Base-by-base conservation (phyloP, 2,329 filamentous ascomycete genomes). In the Aspergillus piperis region DNA sequence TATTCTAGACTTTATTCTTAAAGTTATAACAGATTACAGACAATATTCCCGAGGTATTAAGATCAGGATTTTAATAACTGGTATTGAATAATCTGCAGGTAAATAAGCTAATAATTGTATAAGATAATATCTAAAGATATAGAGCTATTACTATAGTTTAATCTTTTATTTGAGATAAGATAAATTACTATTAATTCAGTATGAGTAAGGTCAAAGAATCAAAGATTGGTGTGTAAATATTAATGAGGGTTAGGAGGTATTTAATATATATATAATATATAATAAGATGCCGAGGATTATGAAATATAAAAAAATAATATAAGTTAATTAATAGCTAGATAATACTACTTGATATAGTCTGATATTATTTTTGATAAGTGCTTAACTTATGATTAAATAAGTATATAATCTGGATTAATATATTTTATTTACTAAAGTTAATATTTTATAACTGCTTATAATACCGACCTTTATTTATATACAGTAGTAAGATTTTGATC, bases 191-290 rank as follows among this genome's bases (percentile, higher is more conserved):
- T 15, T 39, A 2, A 15, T 39, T 39, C 3, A 39, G 10, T 13
- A 39, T 3, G 13, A 5, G 10, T 30, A 30, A 13, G 13, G 1
- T 13, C 6, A 39, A 39, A 13, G 6, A 13, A 39, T 39, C 1
- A 2, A n/a, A 15, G 0, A 1, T 39, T 39, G 2, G 13, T 39
- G 1, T 39, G 1, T 39, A n/a, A 30, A 30, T 30, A 30, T 30
- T 2, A 4, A 30, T 0, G 0, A 30, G 27, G 1, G 0, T 30
- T 1, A 2, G 8, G 27, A 0, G 2, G 1, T 8, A 30, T 3
- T 30, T 8, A 2, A 30, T 8, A 2, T 30, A 30, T 30, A 30
- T 30, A 30, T 30, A 30, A 2, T 30, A 30, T 2, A 2, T 30
- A 2, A 30, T 30, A 2, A 4, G 2, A 30, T 2, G 1, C 2